Evolutionary conservation across 305 asterid genomes (phyloP).

Genomic region (Rubia balearica): DNA sequence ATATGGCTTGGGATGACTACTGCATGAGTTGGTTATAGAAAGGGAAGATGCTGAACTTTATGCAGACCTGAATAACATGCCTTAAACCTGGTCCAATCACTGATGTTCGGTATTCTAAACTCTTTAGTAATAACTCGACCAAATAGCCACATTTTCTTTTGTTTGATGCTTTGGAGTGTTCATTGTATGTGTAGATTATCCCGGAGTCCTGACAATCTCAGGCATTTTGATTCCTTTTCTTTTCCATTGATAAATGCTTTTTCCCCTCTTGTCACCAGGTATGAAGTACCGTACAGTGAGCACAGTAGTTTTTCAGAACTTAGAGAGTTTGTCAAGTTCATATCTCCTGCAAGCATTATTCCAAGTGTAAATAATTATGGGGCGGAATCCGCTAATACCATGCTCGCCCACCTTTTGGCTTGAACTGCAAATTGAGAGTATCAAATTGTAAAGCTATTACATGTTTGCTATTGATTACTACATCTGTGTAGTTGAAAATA

Average conservation of each 20-base stretch:
- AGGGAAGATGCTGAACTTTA: not conserved
- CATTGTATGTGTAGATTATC: too few species aligned
- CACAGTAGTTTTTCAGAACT: constrained; percentile 90
- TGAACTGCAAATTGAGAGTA: not conserved
- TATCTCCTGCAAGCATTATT: constrained; percentile 63
- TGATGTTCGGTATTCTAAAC: not conserved
- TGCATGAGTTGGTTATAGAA: not conserved
- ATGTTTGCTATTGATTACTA: too few species aligned
- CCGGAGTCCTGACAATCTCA: too few species aligned
- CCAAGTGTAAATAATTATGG: constrained; percentile 88
- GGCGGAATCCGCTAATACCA: constrained; percentile 53
- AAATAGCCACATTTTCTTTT: not conserved
- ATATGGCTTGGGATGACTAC: not conserved
- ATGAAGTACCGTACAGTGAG: constrained; percentile 94
- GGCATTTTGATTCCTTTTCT: not conserved
- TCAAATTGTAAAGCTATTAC: too few species aligned
- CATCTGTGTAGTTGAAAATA: too few species aligned
- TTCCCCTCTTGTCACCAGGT: constrained; percentile 36
- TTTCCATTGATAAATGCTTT: not conserved
- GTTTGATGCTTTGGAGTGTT: not conserved
- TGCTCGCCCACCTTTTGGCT: constrained; percentile 59
- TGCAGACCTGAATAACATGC: not conserved
- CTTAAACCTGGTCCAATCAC: not conserved
- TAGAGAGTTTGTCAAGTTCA: constrained; percentile 64
- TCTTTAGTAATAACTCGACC: too few species aligned